Evolutionary conservation across 2,329 filamentous ascomycete species (phyloP).

Genomic region (Alternaria postmessia): DNA sequence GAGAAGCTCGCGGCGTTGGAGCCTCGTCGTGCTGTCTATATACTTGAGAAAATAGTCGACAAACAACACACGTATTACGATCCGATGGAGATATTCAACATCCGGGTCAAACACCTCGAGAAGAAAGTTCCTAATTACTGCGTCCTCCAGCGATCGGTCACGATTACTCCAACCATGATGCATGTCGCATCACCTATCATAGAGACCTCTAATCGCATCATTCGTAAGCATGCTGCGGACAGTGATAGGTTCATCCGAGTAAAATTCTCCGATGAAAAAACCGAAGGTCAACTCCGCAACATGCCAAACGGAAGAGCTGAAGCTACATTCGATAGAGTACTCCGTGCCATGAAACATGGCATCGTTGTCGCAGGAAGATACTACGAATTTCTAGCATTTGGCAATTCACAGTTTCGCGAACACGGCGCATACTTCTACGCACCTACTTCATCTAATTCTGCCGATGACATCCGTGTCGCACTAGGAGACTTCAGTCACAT

Average conservation of each 20-base stretch:
- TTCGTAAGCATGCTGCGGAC: conserved; percentile 73
- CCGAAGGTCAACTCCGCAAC: conserved; percentile 52
- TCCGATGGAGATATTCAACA: conserved; percentile 76
- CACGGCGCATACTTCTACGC: conserved; percentile 94
- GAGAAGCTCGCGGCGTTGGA: conserved; percentile 64
- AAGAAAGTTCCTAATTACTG: conserved; percentile 74
- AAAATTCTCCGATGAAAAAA: conserved; percentile 85
- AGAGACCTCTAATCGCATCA: conserved; percentile 87
- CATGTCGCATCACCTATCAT: conserved; percentile 79
- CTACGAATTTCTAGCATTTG: conserved; percentile 92
- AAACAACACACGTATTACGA: conserved; percentile 69
- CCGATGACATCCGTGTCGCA: conserved; percentile 79
- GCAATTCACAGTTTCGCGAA: conserved; percentile 93
- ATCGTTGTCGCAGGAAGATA: conserved; percentile 82
- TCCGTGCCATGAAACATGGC: conserved; percentile 75
- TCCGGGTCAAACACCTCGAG: conserved; percentile 38
- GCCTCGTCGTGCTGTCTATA: conserved; percentile 63
- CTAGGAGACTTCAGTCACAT: conserved; percentile 90
- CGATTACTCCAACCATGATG: conserved; percentile 84
- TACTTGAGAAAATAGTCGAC: conserved; percentile 79
- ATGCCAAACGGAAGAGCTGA: conserved; percentile 48
- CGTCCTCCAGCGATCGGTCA: conserved; percentile 75
- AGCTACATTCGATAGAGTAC: conserved; percentile 77
- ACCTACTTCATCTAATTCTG: conserved; percentile 70
- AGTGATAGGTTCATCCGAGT: conserved; percentile 86